Conservation (phyloP, 441 rosid genomes). For the Populus hybrid region DNA sequence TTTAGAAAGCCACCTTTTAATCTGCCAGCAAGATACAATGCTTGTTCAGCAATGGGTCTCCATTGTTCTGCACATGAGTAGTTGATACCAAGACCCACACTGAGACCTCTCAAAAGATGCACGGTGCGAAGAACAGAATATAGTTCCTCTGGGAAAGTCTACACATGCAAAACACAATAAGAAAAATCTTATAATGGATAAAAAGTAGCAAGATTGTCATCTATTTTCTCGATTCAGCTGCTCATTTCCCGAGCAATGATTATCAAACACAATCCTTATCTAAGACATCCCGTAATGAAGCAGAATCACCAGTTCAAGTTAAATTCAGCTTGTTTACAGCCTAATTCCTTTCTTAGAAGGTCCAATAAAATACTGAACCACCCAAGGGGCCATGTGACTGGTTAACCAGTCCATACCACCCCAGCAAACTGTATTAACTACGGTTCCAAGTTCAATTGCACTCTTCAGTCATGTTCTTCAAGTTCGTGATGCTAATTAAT, state of each 20-base stretch:
- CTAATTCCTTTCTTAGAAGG: not conserved
- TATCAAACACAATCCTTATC: not conserved
- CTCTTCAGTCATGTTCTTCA: too few relatives aligned
- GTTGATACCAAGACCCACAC: slow-evolving; percentile 86
- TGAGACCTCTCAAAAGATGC: slow-evolving; percentile 83
- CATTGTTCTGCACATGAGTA: slow-evolving; percentile 85
- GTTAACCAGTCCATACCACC: too few relatives aligned
- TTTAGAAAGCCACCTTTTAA: slow-evolving; percentile 44
- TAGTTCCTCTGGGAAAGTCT: slow-evolving; percentile 92
- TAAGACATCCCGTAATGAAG: not conserved
- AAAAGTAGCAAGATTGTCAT: not conserved
- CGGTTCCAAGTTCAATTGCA: too few relatives aligned
- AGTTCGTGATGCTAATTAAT: not conserved
- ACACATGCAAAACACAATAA: slow-evolving; percentile 1
- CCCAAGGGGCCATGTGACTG: too few relatives aligned
- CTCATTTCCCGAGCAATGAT: not conserved
- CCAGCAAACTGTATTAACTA: too few relatives aligned
- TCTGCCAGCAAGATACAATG: slow-evolving; percentile 69
- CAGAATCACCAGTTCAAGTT: not conserved
- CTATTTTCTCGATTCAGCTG: not conserved
- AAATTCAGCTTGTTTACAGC: not conserved
- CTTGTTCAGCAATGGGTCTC: slow-evolving; percentile 92
- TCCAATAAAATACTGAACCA: not conserved
- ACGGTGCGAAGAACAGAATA: slow-evolving; percentile 86
- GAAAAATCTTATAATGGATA: not conserved